phyloP scores from a whole-genome alignment of 2,329 filamentous ascomycete genomes.

The Sarocladium kiliense region DNA sequence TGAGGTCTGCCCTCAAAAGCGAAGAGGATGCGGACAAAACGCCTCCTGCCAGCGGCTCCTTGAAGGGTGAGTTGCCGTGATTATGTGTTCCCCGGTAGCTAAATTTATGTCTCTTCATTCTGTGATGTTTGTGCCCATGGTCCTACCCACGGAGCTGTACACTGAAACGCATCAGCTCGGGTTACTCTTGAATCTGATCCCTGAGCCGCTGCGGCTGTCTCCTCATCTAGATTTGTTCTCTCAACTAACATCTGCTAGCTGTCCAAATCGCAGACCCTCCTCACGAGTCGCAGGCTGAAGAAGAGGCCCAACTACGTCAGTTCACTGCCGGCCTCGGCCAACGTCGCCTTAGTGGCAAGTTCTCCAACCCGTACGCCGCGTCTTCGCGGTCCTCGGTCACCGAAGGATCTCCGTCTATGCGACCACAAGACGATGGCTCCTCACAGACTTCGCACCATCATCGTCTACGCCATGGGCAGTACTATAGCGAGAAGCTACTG shows the following conservation, averaged over 20 bases:
- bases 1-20: constrained; percentile 38
- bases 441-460: constrained; percentile 16
- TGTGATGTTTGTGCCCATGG: no score
- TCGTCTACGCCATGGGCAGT: constrained; percentile 27
- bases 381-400: constrained; percentile 42
- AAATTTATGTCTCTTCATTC: no score
- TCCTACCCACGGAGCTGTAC: no score
- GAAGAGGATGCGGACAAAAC: constrained; percentile 36
- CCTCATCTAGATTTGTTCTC: background rate
- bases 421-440: constrained; percentile 21
- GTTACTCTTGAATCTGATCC: no score
- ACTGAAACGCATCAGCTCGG: no score
- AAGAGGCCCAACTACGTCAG: constrained; percentile 24
- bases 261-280: constrained; percentile 55
- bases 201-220: no score
- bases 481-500: constrained; percentile 54
- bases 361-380: constrained; percentile 21
- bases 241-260: constrained; percentile 29
- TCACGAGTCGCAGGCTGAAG: constrained; percentile 25
- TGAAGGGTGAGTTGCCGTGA: constrained; percentile 36
- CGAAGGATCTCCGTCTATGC: constrained; percentile 23
- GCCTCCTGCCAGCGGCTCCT: constrained; percentile 28
- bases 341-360: constrained; percentile 28
- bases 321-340: constrained; percentile 25
- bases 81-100: constrained; percentile 6